These are phyloP conservation scores for Lepiota brunneoincarnata DNA, from an alignment of 768 basidiomycete genomes.

Conservation along the genomic window DNA sequence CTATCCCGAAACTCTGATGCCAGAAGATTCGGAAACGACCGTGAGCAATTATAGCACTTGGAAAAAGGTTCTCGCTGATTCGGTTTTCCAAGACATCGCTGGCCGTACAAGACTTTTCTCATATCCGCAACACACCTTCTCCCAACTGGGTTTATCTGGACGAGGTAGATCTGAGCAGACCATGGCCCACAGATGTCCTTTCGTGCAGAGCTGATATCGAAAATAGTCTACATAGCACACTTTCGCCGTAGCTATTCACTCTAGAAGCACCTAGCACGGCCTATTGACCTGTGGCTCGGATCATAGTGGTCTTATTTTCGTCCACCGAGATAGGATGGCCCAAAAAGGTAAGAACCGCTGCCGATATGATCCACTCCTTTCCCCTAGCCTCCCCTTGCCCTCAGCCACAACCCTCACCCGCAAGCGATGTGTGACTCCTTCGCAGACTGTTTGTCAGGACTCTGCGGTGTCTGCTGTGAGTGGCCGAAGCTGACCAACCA, in stretches of 20 bases:
- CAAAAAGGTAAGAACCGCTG: background rate
- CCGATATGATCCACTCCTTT: background rate
- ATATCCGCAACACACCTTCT: constrained; percentile 71
- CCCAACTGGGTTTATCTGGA: constrained; percentile 64
- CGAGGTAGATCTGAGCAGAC: constrained; percentile 15
- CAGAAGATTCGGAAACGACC: constrained; percentile 17
- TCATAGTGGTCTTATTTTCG: no score
- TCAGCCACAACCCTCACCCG: background rate
- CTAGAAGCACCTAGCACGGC: no score
- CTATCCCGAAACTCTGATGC: constrained; percentile 48
- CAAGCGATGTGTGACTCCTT: constrained; percentile 3
- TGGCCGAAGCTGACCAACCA: background rate
- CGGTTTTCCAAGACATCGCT: constrained; percentile 35
- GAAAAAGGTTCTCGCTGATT: background rate
- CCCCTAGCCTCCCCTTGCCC: background rate
- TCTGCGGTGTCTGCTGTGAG: constrained; percentile 29
- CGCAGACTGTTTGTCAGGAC: constrained; percentile 15
- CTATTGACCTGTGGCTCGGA: no score
- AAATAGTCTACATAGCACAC: constrained; percentile 3
- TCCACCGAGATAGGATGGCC: no score
- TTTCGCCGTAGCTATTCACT: constrained; percentile 13
- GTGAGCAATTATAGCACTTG: background rate
- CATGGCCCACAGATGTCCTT: constrained; percentile 20
- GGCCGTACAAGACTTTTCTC: constrained; percentile 82
- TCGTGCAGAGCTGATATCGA: constrained; percentile 15